Evolutionary conservation across 805 yeast species (phyloP).

Genomic region (Myxozyma geophila): DNA sequence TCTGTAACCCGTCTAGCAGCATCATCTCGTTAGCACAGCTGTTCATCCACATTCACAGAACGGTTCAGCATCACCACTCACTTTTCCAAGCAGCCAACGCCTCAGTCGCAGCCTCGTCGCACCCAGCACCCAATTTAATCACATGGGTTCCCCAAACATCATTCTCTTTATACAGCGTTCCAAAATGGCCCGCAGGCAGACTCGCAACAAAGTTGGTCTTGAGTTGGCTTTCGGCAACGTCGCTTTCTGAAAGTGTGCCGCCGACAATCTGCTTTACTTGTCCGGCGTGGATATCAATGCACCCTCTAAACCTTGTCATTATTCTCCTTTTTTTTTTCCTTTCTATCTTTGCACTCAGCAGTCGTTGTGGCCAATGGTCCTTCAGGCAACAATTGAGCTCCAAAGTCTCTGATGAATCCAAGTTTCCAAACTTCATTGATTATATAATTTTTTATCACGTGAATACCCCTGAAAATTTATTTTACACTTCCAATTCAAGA

Average conservation of each 20-base stretch:
- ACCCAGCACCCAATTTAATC: slow-evolving; percentile 83
- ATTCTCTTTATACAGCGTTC: slow-evolving; percentile 65
- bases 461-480: slow-evolving; percentile 15
- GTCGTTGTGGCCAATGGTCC: neutral
- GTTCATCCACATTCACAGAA: neutral
- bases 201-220: slow-evolving; percentile 79
- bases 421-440: neutral
- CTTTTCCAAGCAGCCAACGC: slow-evolving; percentile 78
- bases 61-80: neutral
- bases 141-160: slow-evolving; percentile 82
- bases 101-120: slow-evolving; percentile 78
- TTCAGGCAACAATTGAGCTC: too few relatives aligned
- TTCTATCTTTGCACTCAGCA: neutral
- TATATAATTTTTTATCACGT: slow-evolving; percentile 1
- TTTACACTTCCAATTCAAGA: neutral
- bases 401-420: neutral
- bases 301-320: slow-evolving; percentile 69
- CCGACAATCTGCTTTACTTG: slow-evolving; percentile 97
- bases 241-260: slow-evolving; percentile 72
- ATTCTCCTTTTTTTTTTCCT: neutral
- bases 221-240: slow-evolving; percentile 49
- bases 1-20: slow-evolving; percentile 57
- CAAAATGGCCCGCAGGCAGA: slow-evolving; percentile 75
- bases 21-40: neutral
- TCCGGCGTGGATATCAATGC: slow-evolving; percentile 94